Evolutionary conservation across 805 yeast genomes (phyloP), one percentile per base, ranked within the genome.

Genomic region (Lachancea nothofagi): DNA sequence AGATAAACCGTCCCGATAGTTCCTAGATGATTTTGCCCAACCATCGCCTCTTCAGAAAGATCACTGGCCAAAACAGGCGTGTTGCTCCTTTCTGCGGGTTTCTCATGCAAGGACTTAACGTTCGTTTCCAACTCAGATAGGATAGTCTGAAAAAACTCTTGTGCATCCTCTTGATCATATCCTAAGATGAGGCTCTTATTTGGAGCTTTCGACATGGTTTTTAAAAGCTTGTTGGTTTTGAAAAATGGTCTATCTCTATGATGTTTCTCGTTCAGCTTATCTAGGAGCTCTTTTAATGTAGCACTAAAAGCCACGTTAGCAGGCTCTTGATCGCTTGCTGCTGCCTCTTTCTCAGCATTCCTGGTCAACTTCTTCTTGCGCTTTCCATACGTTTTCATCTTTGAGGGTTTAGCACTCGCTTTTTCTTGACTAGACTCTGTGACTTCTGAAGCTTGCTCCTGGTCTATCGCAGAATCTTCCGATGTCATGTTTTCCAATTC

Each of bases 101-200:
- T 28, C n/a, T 53, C 53, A 38, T 34, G n/a, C 17, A 54, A 17
- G 32, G 59, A 45, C 36, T 61, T 51, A 20, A 53, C 47, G 44
- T 49, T 56, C 58, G 58, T 64, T 67, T 84, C 94, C 23, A 84
- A 65, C 41, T 81, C 76, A 29, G 74, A 70, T 71, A 84, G 68
- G 2, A 83, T 72, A 37, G 80, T 71, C 58, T 89, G 97, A 66
- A 89, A 89, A 54, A 89, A 89, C 59, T 89, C 97, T 62, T 89
- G 96, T 0, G 97, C 97, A 65, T 89, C 97, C 60, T 89, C 96
- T 64, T 89, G 97, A 54, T 85, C 87, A 56, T 86, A 86, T 1
- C 96, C 93, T 40, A 78, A 62, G 50, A 88, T 78, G 44, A 87
- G 74, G 55, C 80, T 81, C 54, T 78, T 83, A 49, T 79, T 80